phyloP scores from a whole-genome alignment of 495 filamentous ascomycete species.

The Lophiostoma macrostomum region DNA sequence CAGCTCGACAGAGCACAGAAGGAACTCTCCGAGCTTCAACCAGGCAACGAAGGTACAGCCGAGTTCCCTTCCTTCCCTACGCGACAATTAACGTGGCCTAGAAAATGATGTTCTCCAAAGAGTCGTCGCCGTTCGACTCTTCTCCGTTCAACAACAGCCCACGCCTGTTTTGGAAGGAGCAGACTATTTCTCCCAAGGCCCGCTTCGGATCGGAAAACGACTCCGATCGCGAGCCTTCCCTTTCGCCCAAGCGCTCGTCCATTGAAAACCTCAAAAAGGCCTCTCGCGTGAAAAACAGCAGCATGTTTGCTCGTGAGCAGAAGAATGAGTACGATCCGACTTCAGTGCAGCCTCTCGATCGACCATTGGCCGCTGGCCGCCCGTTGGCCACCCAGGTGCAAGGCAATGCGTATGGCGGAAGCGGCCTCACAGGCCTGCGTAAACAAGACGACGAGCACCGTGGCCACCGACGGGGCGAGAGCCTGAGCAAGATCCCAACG shows the following conservation, averaged over 20 bases:
- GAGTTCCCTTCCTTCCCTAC: conserved; percentile 15
- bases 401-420: conserved; percentile 57
- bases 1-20: conserved; percentile 38
- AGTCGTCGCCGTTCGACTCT: conserved; percentile 68
- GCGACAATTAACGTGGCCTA: conserved; percentile 22
- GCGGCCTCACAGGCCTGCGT: conserved; percentile 45
- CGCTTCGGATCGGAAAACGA: conserved; percentile 69
- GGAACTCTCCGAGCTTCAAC: conserved; percentile 46
- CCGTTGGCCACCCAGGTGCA: conserved; percentile 60
- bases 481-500: conserved; percentile 38
- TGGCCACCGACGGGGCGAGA: conserved; percentile 41
- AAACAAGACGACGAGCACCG: conserved; percentile 37
- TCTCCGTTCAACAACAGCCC: conserved; percentile 57
- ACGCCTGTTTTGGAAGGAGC: conserved; percentile 81
- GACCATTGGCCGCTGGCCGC: conserved; percentile 66
- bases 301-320: conserved; percentile 84
- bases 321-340: conserved; percentile 87
- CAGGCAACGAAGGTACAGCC: conserved; percentile 41
- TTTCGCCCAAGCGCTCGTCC: conserved; percentile 68
- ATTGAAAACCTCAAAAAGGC: conserved; percentile 90
- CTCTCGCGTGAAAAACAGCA: conserved; percentile 94
- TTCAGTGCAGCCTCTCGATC: conserved; percentile 67
- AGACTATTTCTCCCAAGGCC: conserved; percentile 59
- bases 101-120: conserved; percentile 55
- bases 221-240: conserved; percentile 58